Evolutionary conservation across 2,329 filamentous ascomycete genomes (phyloP).

Genomic region (Cladosporium sp.): DNA sequence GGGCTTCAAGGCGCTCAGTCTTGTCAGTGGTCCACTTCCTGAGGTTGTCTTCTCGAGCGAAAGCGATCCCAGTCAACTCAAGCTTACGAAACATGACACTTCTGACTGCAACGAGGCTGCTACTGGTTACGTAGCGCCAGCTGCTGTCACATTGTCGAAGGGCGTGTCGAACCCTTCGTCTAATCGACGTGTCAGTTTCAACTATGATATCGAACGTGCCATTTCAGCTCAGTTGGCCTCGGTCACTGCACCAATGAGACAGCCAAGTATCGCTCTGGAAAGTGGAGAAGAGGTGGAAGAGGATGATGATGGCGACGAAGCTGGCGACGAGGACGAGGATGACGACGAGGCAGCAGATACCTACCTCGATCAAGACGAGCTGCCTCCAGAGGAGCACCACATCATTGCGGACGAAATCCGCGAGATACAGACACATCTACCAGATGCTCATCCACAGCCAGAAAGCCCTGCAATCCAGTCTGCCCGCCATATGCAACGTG

Average conservation of each 20-base stretch:
- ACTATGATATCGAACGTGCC: conserved; percentile 24
- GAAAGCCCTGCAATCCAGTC: background rate
- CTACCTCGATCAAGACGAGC: conserved; percentile 23
- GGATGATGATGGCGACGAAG: conserved; percentile 24
- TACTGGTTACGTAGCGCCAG: too few species aligned
- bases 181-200: conserved; percentile 26
- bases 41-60: conserved; percentile 28
- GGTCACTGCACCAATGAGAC: conserved; percentile 31
- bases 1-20: conserved; percentile 14
- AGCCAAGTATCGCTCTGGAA: conserved; percentile 27
- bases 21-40: conserved; percentile 31
- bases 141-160: background rate
- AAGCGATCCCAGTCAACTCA: background rate
- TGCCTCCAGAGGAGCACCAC: conserved; percentile 15
- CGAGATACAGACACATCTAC: background rate
- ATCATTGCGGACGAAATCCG: background rate
- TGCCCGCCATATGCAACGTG: background rate
- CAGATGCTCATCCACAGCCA: background rate
- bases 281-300: conserved; percentile 24
- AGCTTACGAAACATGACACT: background rate
- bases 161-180: background rate
- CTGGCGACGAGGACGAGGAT: conserved; percentile 20
- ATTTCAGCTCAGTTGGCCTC: conserved; percentile 32
- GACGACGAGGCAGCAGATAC: conserved; percentile 21
- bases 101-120: background rate